A percentile compares a stretch with the other conserved stretches of the same genome.
Conservation (phyloP, 2,329 filamentous ascomycete genomes). For the Penicillium sp. region DNA sequence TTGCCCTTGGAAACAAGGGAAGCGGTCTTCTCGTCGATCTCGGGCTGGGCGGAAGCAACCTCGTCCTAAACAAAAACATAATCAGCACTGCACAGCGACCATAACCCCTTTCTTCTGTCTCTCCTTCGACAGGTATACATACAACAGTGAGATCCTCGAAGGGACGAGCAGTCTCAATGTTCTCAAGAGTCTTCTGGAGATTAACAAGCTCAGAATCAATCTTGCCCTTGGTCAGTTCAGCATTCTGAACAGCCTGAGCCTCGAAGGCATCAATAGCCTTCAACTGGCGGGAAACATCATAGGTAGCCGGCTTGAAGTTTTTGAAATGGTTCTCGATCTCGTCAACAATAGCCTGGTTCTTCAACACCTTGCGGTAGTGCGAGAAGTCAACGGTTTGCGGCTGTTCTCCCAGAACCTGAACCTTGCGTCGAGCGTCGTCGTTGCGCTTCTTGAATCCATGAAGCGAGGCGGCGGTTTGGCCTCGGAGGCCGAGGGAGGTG, state of each 20-base stretch:
- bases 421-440: slow-evolving; percentile 95
- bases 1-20: slow-evolving; percentile 96
- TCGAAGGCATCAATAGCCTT: slow-evolving; percentile 99
- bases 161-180: slow-evolving; percentile 93
- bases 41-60: slow-evolving; percentile 88
- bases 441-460: slow-evolving; percentile 99
- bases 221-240: slow-evolving; percentile 93
- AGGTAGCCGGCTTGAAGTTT: slow-evolving; percentile 87
- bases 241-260: slow-evolving; percentile 94
- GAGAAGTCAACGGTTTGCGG: slow-evolving; percentile 88
- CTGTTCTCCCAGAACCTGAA: slow-evolving; percentile 81
- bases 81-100: slow-evolving; percentile 11
- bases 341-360: slow-evolving; percentile 94
- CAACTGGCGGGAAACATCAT: slow-evolving; percentile 91
- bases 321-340: slow-evolving; percentile 97
- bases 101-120: too few species aligned
- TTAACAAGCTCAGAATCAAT: slow-evolving; percentile 95
- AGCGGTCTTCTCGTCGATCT: slow-evolving; percentile 95
- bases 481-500: slow-evolving; percentile 92
- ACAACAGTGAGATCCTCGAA: slow-evolving; percentile 98
- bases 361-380: slow-evolving; percentile 87
- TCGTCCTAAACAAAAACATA: slow-evolving; percentile 70
- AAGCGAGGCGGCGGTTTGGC: slow-evolving; percentile 88
- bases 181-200: slow-evolving; percentile 90
- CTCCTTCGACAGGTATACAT: slow-evolving; percentile 57